Evolutionary conservation across 176 grass and related monocot genomes (phyloP), one percentile per base, ranked within the genome.

Genomic region (Oropetium thomaeum): DNA sequence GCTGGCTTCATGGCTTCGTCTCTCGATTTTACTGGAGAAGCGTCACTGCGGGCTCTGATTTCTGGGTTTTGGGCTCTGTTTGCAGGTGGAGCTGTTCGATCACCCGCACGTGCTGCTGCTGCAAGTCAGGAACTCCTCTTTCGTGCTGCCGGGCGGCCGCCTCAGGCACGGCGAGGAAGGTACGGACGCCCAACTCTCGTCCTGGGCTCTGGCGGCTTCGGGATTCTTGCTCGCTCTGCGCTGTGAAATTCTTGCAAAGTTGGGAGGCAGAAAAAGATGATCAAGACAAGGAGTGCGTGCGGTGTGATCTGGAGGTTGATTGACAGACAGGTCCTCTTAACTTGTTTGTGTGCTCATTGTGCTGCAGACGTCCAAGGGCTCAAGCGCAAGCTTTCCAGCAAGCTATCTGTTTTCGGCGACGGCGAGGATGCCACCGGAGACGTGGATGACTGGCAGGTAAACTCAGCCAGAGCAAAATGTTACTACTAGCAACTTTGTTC

Each of bases 61-160:
- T 65, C 28, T 1, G 17, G 9, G 20, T 25, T 27, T 2, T 34
- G 25, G 12, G 10, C 5, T 49, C 13, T 27, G 5, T 5, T 37
- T 76, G 49, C 83, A 90, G 80, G 88, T 90, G 8, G 84, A 87
- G 71, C 75, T 93, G 59, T 82, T 75, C 26, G 77, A 75, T 26
- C 90, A 93, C 29, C 90, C 90, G 2, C 87, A 90, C 68, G 34
- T 90, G 11, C 73, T 89, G 63, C 74, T 89, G 27, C 79, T 93
- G 58, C 90, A 93, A 40, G 81, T 89, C 68, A 86, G 81, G 64
- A 93, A 93, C 69, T 93, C 84, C 20, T 85, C 62, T 37, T 93
- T 87, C 67, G 45, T 71, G 58, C 81, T 93, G 13, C 90, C 90
- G 0, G 84, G 90, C 34, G 90, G 87, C 43, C 78, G 87, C 37